Base-by-base conservation (phyloP, 2,329 filamentous ascomycete species). In the Aspergillus sp. region DNA sequence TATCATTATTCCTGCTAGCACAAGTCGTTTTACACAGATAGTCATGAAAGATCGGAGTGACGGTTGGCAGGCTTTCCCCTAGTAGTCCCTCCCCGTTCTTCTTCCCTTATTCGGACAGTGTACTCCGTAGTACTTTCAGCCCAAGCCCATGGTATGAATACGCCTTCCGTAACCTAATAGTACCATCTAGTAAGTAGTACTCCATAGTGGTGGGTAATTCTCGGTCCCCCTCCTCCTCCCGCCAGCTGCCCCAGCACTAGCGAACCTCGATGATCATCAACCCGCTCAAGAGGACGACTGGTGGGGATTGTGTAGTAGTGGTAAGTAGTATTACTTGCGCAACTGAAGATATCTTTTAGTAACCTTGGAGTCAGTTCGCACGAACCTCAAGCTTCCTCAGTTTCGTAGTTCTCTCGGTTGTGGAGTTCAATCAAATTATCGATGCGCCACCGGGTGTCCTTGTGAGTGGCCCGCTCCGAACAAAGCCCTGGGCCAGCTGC, bases 401-500 rank as follows among this genome's bases (percentile, higher is more conserved):
- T 47, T 38, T 21, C 49, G 10, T 48, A 53, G 28, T 23, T 9
- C 28, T 15, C 50, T 45, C 38, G 48, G 49, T 19, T 25, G 48
- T 45, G 38, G 47, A 58, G 56, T 47, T 23, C 25, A 45, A 52
- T 45, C 56, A 51, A 51, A 53, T 32, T 58, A 53, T 58, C 48
- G 39, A 55, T 47, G 53, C 53, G 53, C 53, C 53, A 55, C 53
- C 39, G 39, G 39, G 53, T 39, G 32, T 55, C 13, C 25, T 55
- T 55, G n/a, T 47, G 53, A 47, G 47, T 50, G 47, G 47, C 47
- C 47, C 53, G 43, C 39, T 47, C 39, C 39, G 43, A 55, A 55
- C 36, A 45, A 45, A 55, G 53, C 25, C 53, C 56, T 52, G 38
- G 56, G 56, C 25, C 25, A 57, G 47, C 56, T 58, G 49, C 56